Base-by-base conservation (phyloP, 495 filamentous ascomycete genomes). In the Neohortaea acidophila region DNA sequence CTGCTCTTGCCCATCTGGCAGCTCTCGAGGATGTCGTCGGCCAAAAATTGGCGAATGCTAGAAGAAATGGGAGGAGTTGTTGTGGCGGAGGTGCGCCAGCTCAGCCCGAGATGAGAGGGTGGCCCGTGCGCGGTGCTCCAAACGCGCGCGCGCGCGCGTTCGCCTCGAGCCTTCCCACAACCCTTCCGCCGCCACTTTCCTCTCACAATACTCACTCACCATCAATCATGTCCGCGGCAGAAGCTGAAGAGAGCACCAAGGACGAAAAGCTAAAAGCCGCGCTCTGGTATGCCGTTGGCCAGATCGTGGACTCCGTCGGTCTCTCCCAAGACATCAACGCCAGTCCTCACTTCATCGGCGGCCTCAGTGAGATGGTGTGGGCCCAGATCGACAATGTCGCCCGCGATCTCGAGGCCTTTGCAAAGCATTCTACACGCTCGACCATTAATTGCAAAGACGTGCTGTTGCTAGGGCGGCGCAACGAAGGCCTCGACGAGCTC, bases 291-390 rank as follows among this genome's bases (percentile, higher is more conserved):
- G 69, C 73, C 15, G 74, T 94, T 43, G 86, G 86, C 53, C 80
- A 84, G 54, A 83, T 84, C 33, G 80, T 94, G 31, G 87, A 94
- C 56, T 75, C 86, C 45, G 83, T 92, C 54, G 79, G 75, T 21
- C 60, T 89, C 24, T 66, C 66, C 18, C 65, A 80, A 10, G 77
- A 80, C 51, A 68, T 79, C 42, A 94, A 87, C 58, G 84, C 86
- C 2, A 94, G 85, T 1, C 86, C 85, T 5, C 86, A 94, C 53
- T 97, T 94, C 59, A 94, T 94, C 49, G 86, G 75, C 8, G 84
- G 84, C 0, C 59, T 96, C 54, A 91, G 82, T 0, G 86, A 94
- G 61, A 67, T 96, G 65, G 79, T 87, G 19, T 96, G 80, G 79
- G 64, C 72, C 10, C 89, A 97, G 48, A 81, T 94, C 41, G 81